Evolutionary conservation across 1,284 basidiomycete species (phyloP), one percentile per base, ranked within the genome.

Genomic region (Malassezia japonica): DNA sequence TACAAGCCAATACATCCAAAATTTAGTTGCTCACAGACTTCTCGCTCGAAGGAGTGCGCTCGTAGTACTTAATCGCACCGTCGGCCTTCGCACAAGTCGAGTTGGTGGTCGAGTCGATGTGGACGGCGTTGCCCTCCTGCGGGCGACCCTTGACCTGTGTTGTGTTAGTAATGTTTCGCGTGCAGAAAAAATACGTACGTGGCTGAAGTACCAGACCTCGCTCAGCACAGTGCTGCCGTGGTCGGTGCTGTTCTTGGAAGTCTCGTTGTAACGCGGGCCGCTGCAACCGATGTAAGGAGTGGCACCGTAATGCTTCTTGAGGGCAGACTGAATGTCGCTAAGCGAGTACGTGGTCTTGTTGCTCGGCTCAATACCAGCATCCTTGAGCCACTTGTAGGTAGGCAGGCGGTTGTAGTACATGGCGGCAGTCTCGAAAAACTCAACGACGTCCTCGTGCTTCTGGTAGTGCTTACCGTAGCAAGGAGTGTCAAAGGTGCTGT

Each of bases 151-250:
- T 32, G 8, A 24, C 46, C n/a, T n/a, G n/a, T n/a, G n/a, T n/a
- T n/a, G n/a, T n/a, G n/a, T n/a, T n/a, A n/a, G n/a, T n/a, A n/a
- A n/a, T n/a, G n/a, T n/a, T n/a, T n/a, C n/a, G n/a, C n/a, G n/a
- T n/a, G n/a, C n/a, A n/a, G n/a, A n/a, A n/a, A n/a, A n/a, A n/a
- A n/a, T n/a, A n/a, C n/a, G n/a, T n/a, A n/a, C n/a, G 24, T 48
- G 28, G 29, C 25, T 40, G 31, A 48, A 40, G 37, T 48, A 48
- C 46, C 46, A 48, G 9, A 48, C 37, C 21, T 48, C 46, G 4
- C 23, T 27, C 7, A 48, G 37, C 6, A 34, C 37, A 2, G 46
- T 48, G 12, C 5, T 2, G 25, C 46, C 46, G 27, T 33, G 20
- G 23, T 48, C 46, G 13, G 21, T 40, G 4, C 25, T 25, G 25